Base-by-base conservation (phyloP, 2,329 filamentous ascomycete species). In the Colletotrichum nymphaeae region DNA sequence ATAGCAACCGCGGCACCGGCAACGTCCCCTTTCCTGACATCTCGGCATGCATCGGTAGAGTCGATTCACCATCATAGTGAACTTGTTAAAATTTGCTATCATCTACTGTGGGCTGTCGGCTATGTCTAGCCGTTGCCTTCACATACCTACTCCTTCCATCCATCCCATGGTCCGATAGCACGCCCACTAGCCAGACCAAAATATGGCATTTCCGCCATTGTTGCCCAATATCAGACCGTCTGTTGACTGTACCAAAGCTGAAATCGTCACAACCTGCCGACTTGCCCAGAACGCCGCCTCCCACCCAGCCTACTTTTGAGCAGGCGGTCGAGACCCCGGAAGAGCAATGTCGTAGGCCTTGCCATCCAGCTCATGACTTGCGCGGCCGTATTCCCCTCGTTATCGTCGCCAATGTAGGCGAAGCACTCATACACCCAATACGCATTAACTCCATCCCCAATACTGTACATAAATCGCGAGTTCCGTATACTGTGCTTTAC, bases 401-500 rank as follows among this genome's bases (percentile, higher is more conserved):
- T 60, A 56, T 69, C 60, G 60, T 53, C 60, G 46, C 67, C 67
- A 7, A 24, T 60, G 16, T 56, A 24, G 60, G 16, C 60, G 30
- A 55, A 73, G 49, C 70, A 65, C 60, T 49, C 69, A 70, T 42
- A 56, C 60, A 30, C 67, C 67, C 37, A 63, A 58, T 60, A 28
- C 63, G 63, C 68, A 74, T 72, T 74, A 74, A 71, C 72, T 74
- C 67, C 71, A 56, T 66, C 72, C 59, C 57, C 63, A 30, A 72
- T 72, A 74, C 63, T 74, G 28, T 74, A 74, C 72, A 74, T 72
- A 72, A 67, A 72, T 72, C 67, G 69, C 71, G 60, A 67, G 69
- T 22, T 53, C 63, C 68, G 46, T 72, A 63, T 63, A 72, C 63
- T 72, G 58, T 64, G 72, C 72, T 67, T 70, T 62, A 63, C 57